A percentile compares a stretch with the other conserved stretches of the same genome.
Conservation (phyloP, 169 alveolate genomes). For the Perkinsus olseni region DNA sequence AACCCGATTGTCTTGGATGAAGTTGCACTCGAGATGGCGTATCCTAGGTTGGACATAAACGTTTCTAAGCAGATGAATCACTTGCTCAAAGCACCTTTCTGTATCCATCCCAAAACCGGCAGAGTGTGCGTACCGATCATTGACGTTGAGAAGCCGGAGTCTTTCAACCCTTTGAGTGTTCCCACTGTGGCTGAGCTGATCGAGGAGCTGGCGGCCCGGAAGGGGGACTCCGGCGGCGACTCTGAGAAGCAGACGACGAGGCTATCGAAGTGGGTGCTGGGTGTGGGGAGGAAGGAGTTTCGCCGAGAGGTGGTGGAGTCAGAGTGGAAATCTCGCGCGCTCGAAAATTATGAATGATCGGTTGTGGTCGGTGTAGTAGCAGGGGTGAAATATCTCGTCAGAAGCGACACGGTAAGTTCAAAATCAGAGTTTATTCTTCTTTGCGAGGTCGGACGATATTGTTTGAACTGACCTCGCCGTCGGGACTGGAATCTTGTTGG, state of each 20-base stretch:
- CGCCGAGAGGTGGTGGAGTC: no score
- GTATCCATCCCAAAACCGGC: conserved; percentile 81
- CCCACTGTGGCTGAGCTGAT: neutral
- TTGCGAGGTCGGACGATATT: no score
- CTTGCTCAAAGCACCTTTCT: conserved; percentile 76
- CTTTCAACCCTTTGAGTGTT: neutral
- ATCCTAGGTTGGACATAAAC: conserved; percentile 60
- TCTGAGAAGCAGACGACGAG: neutral
- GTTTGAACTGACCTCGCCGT: no score
- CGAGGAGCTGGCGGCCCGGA: neutral
- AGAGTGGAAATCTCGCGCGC: no score
- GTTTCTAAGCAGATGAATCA: conserved; percentile 75
- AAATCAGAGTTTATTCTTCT: no score
- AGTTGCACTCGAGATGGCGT: conserved; percentile 54
- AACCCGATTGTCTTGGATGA: conserved; percentile 28
- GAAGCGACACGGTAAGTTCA: no score
- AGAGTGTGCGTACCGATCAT: neutral
- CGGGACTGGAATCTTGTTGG: neutral
- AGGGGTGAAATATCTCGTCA: no score
- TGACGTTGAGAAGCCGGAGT: neutral
- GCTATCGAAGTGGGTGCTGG: neutral
- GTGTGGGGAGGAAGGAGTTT: no score
- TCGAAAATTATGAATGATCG: no score
- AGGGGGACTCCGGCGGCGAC: neutral
- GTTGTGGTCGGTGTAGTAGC: no score